Percentiles rank a stretch among this genome's conserved stretches.
Evolutionary conservation across 1,284 basidiomycete species (phyloP).

Genomic region (Singerocomus inundabilis): DNA sequence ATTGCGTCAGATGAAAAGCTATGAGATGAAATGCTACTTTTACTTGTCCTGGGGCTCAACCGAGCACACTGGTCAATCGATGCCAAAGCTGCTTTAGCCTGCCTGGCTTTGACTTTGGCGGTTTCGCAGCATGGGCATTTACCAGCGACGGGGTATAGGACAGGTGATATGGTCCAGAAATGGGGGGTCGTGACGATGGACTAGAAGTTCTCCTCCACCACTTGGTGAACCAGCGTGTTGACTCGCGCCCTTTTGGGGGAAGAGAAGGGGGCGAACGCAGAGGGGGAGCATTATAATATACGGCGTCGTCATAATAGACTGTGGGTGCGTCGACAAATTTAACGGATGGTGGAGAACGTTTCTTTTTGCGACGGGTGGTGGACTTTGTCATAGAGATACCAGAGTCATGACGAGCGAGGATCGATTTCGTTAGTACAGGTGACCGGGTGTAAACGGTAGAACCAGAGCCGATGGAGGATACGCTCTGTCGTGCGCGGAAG

Average conservation of each 20-base stretch:
- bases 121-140: conserved; percentile 19
- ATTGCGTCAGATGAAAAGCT: background rate
- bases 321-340: conserved; percentile 45
- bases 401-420: conserved; percentile 35
- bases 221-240: conserved; percentile 25
- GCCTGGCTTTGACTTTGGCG: conserved; percentile 18
- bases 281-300: conserved; percentile 21
- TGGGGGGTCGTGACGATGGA: conserved; percentile 27
- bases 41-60: conserved; percentile 13
- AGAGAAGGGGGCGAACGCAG: conserved; percentile 22
- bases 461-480: conserved; percentile 33
- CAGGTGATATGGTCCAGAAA: conserved; percentile 33
- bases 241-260: conserved; percentile 6
- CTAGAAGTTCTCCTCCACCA: conserved; percentile 29
- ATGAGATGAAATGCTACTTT: background rate
- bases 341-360: conserved; percentile 40
- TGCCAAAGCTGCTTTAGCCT: conserved; percentile 31
- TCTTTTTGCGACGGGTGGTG: conserved; percentile 27
- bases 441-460: conserved; percentile 29
- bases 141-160: conserved; percentile 33
- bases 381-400: conserved; percentile 33
- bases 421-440: conserved; percentile 27
- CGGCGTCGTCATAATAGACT: conserved; percentile 33
- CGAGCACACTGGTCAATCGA: conserved; percentile 21
- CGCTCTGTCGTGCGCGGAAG: conserved; percentile 30